Evolutionary conservation across 1,139 yeast genomes (phyloP).

Genomic region (Kodamaea anthophila): DNA sequence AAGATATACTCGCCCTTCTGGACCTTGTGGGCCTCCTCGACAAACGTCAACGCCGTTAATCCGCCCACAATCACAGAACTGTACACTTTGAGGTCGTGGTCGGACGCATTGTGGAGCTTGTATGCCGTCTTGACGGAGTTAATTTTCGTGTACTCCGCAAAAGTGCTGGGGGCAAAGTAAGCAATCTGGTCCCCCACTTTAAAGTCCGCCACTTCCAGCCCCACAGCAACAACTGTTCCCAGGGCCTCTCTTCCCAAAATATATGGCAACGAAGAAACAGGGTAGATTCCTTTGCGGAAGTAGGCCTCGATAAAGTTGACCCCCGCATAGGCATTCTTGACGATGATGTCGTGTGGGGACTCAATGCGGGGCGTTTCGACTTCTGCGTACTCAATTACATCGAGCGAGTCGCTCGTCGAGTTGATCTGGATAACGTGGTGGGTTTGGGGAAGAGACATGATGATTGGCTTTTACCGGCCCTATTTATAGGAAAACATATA

Average conservation of each 20-base stretch:
- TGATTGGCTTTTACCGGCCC: too few relatives aligned
- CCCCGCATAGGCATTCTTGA: constrained; percentile 72
- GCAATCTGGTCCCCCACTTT: constrained; percentile 71
- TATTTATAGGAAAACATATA: too few relatives aligned
- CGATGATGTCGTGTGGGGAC: constrained; percentile 49
- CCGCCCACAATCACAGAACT: constrained; percentile 69
- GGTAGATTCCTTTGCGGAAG: constrained; percentile 73
- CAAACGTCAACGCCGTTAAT: constrained; percentile 69
- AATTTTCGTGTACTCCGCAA: constrained; percentile 66
- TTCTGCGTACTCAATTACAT: constrained; percentile 40
- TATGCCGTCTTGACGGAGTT: constrained; percentile 24
- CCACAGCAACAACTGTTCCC: constrained; percentile 68
- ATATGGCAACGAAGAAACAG: constrained; percentile 46
- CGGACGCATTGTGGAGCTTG: constrained; percentile 42
- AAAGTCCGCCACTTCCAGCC: constrained; percentile 49
- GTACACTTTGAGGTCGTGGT: constrained; percentile 43
- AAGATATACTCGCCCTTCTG: constrained; percentile 62
- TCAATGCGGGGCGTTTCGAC: constrained; percentile 53
- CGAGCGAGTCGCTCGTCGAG: constrained; percentile 42
- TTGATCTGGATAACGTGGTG: constrained; percentile 56
- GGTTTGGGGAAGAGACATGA: constrained; percentile 44
- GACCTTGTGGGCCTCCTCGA: constrained; percentile 60
- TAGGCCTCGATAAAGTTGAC: constrained; percentile 79
- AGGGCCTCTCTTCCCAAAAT: constrained; percentile 80
- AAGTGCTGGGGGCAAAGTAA: constrained; percentile 45